Evolutionary conservation across 768 basidiomycete genomes (phyloP).

Genomic region (Suillus subaureus): DNA sequence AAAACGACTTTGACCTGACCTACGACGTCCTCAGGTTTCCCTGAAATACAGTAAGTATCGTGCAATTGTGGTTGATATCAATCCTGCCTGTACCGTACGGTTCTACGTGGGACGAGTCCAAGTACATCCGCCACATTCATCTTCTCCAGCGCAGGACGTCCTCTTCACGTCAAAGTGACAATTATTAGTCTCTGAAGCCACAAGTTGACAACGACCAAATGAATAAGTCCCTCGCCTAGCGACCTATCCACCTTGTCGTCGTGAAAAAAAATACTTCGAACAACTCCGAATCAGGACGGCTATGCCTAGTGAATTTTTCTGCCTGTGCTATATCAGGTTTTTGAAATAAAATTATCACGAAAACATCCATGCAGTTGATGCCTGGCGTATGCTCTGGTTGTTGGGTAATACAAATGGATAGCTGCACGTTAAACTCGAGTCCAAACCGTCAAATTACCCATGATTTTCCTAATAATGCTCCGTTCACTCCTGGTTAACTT

Average conservation of each 20-base stretch:
- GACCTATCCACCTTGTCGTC: background rate
- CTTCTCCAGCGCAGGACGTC: background rate
- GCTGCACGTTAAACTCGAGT: background rate
- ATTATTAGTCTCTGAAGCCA: background rate
- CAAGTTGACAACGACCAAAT: background rate
- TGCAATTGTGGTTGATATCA: background rate
- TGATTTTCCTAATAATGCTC: background rate
- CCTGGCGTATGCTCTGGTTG: background rate
- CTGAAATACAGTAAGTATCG: background rate
- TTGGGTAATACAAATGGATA: background rate
- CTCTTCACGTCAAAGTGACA: background rate
- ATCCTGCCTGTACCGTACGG: background rate
- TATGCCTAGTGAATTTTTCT: background rate
- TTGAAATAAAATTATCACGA: background rate
- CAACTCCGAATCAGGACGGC: background rate
- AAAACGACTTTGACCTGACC: background rate
- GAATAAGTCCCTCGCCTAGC: background rate
- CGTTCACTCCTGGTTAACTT: background rate
- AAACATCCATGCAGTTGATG: conserved; percentile 4
- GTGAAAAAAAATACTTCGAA: background rate
- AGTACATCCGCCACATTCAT: too few relatives aligned
- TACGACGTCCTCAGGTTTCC: background rate
- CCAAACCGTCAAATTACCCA: background rate
- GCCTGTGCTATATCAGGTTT: background rate
- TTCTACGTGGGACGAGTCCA: background rate